Evolutionary conservation across 495 filamentous ascomycete species (phyloP), one percentile per base, ranked within the genome.

Genomic region (Lophiotrema nucula): DNA sequence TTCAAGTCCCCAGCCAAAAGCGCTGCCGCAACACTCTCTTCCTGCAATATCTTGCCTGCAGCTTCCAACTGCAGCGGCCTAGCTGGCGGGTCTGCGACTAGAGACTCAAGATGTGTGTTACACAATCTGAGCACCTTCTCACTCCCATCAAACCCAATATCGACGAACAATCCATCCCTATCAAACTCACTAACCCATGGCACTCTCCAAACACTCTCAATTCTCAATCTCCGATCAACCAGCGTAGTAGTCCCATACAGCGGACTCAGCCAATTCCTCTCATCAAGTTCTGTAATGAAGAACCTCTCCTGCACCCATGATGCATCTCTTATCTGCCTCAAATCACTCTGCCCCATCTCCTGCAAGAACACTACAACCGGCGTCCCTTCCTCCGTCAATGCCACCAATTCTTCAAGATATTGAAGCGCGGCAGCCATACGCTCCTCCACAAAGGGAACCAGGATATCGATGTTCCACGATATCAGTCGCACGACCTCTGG

Each of bases 391-490:
- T 44, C 16, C 1, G 56, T 52, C 0, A 37, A 28, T 15, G 55
- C 31, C 16, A 69, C 53, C 2, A 72, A 69, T 1, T 12, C 28
- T 5, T 69, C 41, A 12, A 83, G 73, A 26, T 81, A 68, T 4
- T 60, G 35, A 2, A 81, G 56, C 1, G 74, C 79, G 28, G 68
- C 67, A 1, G 44, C 27, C 77, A 81, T 81, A 3, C 80, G 70
- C 22, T 67, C 62, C 15, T 69, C 48, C 18, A 52, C 51, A 42
- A 67, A 62, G 0, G 69, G 72, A 4, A 69, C 61, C 66, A 74
- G 73, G 61, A 79, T 74, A 49, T 83, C 79, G 54, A 82, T 78
- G 64, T 81, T 81, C 78, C 78, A 81, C 56, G 68, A 71, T 16
- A 64, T 58, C 6, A 70, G 53, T 11, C 52, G 45, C 4, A 69